Conservation (phyloP, 371 early-diverging fungal species). For the Rhizopus sp. region DNA sequence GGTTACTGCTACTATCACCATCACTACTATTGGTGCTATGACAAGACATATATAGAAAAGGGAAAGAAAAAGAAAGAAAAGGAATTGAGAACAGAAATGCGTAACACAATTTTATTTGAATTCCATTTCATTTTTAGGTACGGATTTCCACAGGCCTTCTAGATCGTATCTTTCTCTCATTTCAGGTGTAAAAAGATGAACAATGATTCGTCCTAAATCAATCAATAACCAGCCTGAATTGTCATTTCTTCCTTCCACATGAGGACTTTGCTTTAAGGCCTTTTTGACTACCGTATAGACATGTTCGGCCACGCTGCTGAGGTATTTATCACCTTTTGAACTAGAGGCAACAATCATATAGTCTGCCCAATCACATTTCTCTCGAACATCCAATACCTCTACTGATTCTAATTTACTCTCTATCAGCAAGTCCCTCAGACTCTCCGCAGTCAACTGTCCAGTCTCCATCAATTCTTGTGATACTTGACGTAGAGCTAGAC, state of each 20-base stretch:
- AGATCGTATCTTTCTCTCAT: slow-evolving; percentile 74
- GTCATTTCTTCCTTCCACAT: slow-evolving; percentile 78
- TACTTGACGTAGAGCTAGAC: slow-evolving; percentile 31
- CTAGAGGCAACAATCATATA: slow-evolving; percentile 85
- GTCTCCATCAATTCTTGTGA: slow-evolving; percentile 38
- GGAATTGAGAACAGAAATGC: background rate
- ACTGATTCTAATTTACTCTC: slow-evolving; percentile 67
- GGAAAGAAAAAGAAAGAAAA: slow-evolving; percentile 3
- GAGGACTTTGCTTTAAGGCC: slow-evolving; percentile 20
- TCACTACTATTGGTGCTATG: too few relatives aligned
- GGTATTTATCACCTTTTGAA: slow-evolving; percentile 70
- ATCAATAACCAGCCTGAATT: slow-evolving; percentile 85
- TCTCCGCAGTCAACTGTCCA: slow-evolving; percentile 36
- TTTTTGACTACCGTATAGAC: slow-evolving; percentile 67
- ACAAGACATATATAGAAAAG: background rate
- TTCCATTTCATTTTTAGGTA: slow-evolving; percentile 34
- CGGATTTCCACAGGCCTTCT: slow-evolving; percentile 80
- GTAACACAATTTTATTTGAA: background rate
- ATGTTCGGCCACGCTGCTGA: slow-evolving; percentile 73
- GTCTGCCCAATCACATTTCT: slow-evolving; percentile 84
- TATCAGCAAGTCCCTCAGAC: slow-evolving; percentile 48
- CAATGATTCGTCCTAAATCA: slow-evolving; percentile 79
- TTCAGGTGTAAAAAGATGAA: slow-evolving; percentile 89
- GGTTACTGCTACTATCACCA: too few relatives aligned
- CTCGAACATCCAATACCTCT: slow-evolving; percentile 71